phyloP scores from a whole-genome alignment of 2,329 filamentous ascomycete species.

The Paecilomyces sp. region DNA sequence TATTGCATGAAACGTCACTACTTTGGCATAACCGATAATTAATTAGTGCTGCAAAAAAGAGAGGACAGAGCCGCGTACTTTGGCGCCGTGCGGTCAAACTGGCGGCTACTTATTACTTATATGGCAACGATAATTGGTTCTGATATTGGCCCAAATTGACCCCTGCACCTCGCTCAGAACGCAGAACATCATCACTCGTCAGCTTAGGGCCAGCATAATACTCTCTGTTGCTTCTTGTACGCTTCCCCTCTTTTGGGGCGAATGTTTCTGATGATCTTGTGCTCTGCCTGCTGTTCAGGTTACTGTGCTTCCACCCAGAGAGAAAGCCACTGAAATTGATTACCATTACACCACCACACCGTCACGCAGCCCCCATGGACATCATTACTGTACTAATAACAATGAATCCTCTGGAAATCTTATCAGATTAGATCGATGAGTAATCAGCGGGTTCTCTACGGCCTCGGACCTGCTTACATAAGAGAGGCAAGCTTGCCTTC shows the following conservation, averaged over 20 bases:
- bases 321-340: no score
- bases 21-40: no score
- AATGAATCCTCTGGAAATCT: background rate
- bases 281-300: no score
- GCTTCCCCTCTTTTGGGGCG: no score
- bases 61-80: no score
- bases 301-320: slow-evolving; percentile 8
- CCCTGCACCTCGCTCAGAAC: background rate
- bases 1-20: no score
- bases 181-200: background rate
- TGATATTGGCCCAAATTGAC: background rate
- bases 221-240: slow-evolving; percentile 41
- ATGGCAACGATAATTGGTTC: background rate
- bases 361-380: background rate
- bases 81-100: no score
- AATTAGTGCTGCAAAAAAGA: no score
- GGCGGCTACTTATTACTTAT: background rate
- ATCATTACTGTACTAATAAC: background rate
- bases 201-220: slow-evolving; percentile 16
- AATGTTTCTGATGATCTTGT: no score
- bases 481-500: background rate
- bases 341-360: no score
- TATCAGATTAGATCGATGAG: background rate
- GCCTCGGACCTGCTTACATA: background rate
- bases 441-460: background rate